phyloP scores from a whole-genome alignment of 345 rosid genomes.

The Linum tenue region DNA sequence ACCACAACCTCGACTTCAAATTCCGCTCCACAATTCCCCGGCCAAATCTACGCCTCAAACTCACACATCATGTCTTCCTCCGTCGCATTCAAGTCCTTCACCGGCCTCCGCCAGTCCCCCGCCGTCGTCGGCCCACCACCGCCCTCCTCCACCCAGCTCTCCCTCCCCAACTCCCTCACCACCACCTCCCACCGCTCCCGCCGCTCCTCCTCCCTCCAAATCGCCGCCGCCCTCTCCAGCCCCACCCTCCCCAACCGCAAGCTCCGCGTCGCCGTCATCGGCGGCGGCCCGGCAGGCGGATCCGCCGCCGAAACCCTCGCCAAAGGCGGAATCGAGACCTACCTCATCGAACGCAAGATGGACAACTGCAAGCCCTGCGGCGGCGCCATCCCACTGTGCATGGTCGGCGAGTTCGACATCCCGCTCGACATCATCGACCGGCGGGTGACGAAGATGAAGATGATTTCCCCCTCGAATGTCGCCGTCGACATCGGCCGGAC shows the following conservation, averaged over 20 bases:
- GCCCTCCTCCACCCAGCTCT: background rate
- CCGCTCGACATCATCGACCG: constrained; percentile 88
- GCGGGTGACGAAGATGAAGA: constrained; percentile 82
- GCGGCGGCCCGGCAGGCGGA: constrained; percentile 92
- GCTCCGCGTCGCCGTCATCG: constrained; percentile 77
- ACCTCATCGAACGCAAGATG: constrained; percentile 76
- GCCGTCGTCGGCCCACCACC: constrained; percentile 16
- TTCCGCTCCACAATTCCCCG: background rate
- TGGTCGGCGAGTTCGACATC: constrained; percentile 95
- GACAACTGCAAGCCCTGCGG: constrained; percentile 96
- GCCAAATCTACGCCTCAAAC: background rate
- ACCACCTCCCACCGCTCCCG: background rate
- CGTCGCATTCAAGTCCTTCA: constrained; percentile 60
- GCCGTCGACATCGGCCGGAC: constrained; percentile 93
- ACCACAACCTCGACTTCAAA: background rate
- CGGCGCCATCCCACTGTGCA: constrained; percentile 87
- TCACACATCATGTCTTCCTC: constrained; percentile 37
- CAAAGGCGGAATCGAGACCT: constrained; percentile 76
- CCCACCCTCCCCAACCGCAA: background rate
- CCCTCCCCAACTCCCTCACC: constrained; percentile 1
- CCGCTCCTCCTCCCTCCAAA: constrained; percentile 1
- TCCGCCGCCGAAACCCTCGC: constrained; percentile 74
- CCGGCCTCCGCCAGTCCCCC: constrained; percentile 62
- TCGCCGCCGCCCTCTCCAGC: background rate
- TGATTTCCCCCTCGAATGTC: constrained; percentile 92